A percentile compares a stretch with the other conserved stretches of the same genome.
These are phyloP conservation scores for Colletotrichum viniferum DNA, from an alignment of 2,329 filamentous ascomycete species.

Conservation along the genomic window DNA sequence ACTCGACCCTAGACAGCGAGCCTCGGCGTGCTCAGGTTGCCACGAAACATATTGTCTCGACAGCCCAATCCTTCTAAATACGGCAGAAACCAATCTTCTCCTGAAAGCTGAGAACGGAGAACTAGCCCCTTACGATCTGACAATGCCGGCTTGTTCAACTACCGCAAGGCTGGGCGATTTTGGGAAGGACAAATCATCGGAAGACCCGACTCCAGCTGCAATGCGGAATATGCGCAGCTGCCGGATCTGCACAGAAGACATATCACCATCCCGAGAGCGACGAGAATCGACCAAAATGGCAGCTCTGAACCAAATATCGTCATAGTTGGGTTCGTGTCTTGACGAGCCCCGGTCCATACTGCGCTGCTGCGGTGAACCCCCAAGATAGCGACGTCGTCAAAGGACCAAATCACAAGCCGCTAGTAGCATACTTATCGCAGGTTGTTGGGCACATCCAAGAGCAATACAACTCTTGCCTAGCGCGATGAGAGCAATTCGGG, in stretches of 20 bases:
- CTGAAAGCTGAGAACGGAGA: background rate
- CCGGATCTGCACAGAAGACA: background rate
- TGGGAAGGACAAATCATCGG: background rate
- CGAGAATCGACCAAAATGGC: background rate
- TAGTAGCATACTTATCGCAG: background rate
- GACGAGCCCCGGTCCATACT: background rate
- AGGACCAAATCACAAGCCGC: background rate
- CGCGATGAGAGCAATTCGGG: background rate
- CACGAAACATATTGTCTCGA: background rate
- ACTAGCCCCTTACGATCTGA: background rate
- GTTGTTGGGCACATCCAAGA: background rate
- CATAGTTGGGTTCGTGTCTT: background rate
- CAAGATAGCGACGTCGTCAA: background rate
- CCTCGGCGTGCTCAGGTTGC: background rate
- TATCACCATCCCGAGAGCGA: background rate
- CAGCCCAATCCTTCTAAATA: background rate
- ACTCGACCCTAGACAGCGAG: background rate
- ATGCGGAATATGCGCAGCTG: background rate
- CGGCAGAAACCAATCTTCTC: background rate
- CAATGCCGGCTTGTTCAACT: background rate
- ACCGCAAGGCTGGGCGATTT: background rate
- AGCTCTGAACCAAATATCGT: background rate
- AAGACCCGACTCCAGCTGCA: background rate
- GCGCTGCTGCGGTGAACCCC: background rate
- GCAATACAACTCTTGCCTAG: constrained; percentile 6